These are phyloP conservation scores for Xylaria polymorpha DNA, from an alignment of 2,329 filamentous ascomycete species.

Conservation along the genomic window DNA sequence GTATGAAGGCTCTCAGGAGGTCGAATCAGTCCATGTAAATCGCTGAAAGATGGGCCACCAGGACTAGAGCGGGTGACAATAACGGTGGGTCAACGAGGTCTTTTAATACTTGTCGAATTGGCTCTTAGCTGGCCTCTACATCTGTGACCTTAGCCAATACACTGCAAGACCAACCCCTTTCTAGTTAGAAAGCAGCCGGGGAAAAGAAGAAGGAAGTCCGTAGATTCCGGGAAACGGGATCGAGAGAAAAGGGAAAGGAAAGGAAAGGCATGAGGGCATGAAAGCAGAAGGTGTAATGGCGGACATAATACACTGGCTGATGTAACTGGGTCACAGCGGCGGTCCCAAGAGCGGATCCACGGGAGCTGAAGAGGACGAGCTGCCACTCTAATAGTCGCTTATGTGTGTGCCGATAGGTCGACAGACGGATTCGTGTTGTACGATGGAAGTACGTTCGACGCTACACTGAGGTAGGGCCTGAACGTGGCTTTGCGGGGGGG, in stretches of 20 bases:
- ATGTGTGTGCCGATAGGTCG: constrained; percentile 35
- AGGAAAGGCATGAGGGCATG: constrained; percentile 19
- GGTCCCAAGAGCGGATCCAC: constrained; percentile 35
- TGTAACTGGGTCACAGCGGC: constrained; percentile 35
- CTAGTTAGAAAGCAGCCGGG: constrained; percentile 24
- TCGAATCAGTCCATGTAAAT: constrained; percentile 39
- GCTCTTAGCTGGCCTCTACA: constrained; percentile 30
- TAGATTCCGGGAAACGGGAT: constrained; percentile 12
- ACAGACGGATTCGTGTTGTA: constrained; percentile 31
- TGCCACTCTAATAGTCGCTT: constrained; percentile 32
- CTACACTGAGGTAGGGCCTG: constrained; percentile 29
- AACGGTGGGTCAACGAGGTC: constrained; percentile 44
- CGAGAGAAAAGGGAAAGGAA: constrained; percentile 9
- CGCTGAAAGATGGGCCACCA: constrained; percentile 36
- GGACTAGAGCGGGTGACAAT: constrained; percentile 37
- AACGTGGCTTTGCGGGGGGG: constrained; percentile 40
- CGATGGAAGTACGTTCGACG: constrained; percentile 30
- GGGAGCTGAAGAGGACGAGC: constrained; percentile 34
- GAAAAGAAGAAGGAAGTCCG: constrained; percentile 15
- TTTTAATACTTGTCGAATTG: constrained; percentile 46
- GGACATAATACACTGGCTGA: constrained; percentile 32
- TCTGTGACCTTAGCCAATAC: constrained; percentile 29
- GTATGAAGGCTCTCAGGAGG: constrained; percentile 22
- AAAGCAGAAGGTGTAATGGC: constrained; percentile 13
- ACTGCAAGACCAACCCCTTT: constrained; percentile 26